Evolutionary conservation across 495 filamentous ascomycete genomes (phyloP).

Genomic region (Talaromyces proteolyticus): DNA sequence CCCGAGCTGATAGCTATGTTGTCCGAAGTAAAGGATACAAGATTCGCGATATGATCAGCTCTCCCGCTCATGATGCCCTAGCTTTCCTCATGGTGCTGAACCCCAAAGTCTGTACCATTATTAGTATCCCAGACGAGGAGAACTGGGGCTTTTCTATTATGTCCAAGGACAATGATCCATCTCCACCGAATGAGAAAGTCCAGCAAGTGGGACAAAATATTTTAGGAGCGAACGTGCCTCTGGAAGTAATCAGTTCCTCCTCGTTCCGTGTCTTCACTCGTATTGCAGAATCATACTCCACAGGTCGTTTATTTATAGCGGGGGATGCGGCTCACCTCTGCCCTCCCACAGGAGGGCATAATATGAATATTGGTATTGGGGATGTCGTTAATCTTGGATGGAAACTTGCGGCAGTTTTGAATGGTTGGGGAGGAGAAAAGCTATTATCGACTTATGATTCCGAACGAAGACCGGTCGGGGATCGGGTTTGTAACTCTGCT

Average conservation of each 20-base stretch:
- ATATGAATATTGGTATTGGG: slow-evolving; percentile 25
- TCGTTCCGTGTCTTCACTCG: slow-evolving; percentile 10
- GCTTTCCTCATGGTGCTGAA: slow-evolving; percentile 13
- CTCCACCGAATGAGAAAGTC: slow-evolving; percentile 17
- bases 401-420: slow-evolving; percentile 19
- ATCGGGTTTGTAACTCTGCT: background rate
- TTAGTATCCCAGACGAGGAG: background rate
- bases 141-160: slow-evolving; percentile 11
- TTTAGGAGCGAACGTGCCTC: slow-evolving; percentile 5
- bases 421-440: slow-evolving; percentile 11
- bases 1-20: background rate
- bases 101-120: background rate
- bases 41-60: background rate
- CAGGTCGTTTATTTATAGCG: slow-evolving; percentile 39
- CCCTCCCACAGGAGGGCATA: slow-evolving; percentile 20
- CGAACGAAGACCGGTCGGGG: slow-evolving; percentile 17
- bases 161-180: slow-evolving; percentile 13
- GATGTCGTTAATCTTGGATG: slow-evolving; percentile 25
- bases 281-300: slow-evolving; percentile 12
- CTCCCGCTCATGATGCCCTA: slow-evolving; percentile 8
- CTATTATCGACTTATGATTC: slow-evolving; percentile 18
- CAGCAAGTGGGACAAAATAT: slow-evolving; percentile 14
- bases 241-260: background rate
- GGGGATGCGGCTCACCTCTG: slow-evolving; percentile 38
- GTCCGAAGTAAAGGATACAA: slow-evolving; percentile 8